A percentile compares a stretch with the other conserved stretches of the same genome.
Conservation (phyloP, 2,329 filamentous ascomycete species). For the Penicillium thymicola region DNA sequence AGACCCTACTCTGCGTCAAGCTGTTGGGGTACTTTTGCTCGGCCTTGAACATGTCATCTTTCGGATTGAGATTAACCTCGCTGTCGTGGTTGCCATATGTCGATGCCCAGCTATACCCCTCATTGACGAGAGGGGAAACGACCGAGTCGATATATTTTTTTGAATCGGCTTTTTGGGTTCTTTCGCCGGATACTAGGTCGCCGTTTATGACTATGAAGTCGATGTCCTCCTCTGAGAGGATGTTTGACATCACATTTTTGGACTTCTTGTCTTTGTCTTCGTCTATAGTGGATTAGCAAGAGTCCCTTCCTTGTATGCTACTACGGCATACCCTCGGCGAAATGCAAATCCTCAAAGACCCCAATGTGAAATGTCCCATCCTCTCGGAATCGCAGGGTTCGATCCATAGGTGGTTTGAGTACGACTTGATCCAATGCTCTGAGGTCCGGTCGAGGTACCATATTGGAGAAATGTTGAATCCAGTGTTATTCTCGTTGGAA, state of each 20-base stretch:
- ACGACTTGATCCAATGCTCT: background rate
- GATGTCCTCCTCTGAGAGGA: slow-evolving; percentile 57
- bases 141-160: slow-evolving; percentile 59
- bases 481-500: background rate
- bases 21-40: slow-evolving; percentile 40
- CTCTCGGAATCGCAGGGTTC: slow-evolving; percentile 22
- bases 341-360: slow-evolving; percentile 70
- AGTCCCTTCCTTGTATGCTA: background rate
- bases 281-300: slow-evolving; percentile 22
- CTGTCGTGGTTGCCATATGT: slow-evolving; percentile 71
- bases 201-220: slow-evolving; percentile 67
- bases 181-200: slow-evolving; percentile 68
- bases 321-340: slow-evolving; percentile 59
- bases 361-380: slow-evolving; percentile 47
- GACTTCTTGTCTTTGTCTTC: slow-evolving; percentile 56
- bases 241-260: slow-evolving; percentile 53
- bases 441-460: background rate
- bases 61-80: slow-evolving; percentile 55
- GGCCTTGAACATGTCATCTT: slow-evolving; percentile 38
- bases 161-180: slow-evolving; percentile 53
- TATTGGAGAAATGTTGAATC: background rate
- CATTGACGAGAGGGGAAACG: slow-evolving; percentile 55
- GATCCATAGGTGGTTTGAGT: background rate
- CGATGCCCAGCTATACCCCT: slow-evolving; percentile 60
- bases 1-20: slow-evolving; percentile 46